These are phyloP conservation scores for Starmerella vitae DNA, from an alignment of 805 yeast species.

Conservation along the genomic window DNA sequence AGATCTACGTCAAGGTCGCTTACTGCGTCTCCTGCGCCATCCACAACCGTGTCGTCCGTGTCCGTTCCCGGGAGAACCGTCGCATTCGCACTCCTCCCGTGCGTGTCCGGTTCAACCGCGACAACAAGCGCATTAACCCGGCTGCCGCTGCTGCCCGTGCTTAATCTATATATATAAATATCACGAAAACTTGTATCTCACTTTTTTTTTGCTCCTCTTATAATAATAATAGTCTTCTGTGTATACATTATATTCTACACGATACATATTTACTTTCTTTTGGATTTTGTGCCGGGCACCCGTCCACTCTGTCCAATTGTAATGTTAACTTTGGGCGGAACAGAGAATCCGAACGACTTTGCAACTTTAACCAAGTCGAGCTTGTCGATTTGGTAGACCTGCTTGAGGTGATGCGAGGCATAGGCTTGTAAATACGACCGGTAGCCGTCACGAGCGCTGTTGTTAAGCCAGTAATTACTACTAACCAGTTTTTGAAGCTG, in stretches of 20 bases:
- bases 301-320: conserved; percentile 83
- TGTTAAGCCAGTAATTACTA: conserved; percentile 87
- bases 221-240: background rate
- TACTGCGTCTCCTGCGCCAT: conserved; percentile 99
- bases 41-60: conserved; percentile 99
- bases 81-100: conserved; percentile 98
- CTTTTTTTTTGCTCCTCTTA: background rate
- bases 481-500: conserved; percentile 84
- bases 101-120: conserved; percentile 94
- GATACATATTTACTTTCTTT: background rate
- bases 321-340: conserved; percentile 94
- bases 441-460: conserved; percentile 92
- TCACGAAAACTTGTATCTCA: background rate
- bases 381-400: conserved; percentile 92
- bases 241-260: background rate
- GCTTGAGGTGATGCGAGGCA: conserved; percentile 89
- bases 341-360: conserved; percentile 76
- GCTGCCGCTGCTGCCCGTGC: conserved; percentile 65
- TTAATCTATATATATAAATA: conserved; percentile 10
- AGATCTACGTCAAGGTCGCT: conserved; percentile 98
- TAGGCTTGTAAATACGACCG: conserved; percentile 94
- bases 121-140: conserved; percentile 90
- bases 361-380: conserved; percentile 91
- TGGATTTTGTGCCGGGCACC: conserved; percentile 4
- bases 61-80: conserved; percentile 98